Evolutionary conservation across 192 early-diverging fungal genomes (phyloP), one percentile per base, ranked within the genome.

Genomic region (Entophlyctis helioformis): DNA sequence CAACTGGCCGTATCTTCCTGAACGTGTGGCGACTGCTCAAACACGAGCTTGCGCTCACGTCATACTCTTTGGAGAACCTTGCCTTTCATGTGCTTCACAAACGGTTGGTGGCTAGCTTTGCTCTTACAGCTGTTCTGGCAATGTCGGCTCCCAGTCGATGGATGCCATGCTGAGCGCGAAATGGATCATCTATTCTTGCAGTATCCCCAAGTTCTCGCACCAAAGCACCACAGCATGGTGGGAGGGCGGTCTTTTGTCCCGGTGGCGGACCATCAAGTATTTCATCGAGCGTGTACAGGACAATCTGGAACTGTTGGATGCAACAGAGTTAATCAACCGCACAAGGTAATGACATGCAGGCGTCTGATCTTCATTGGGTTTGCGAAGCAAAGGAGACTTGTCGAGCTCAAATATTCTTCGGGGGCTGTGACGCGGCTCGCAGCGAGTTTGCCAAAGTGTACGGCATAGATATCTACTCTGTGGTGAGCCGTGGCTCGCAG

Each of bases 21-120:
- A 94, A 93, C 60, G 63, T 91, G 19, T 96, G 92, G 92, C 56
- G 88, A 26, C 50, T 91, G 26, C 78, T 96, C 68, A 62, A 78
- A n/a, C 50, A 62, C 23, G 86, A 93, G 52, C 51, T 91, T 10
- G 77, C 62, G 15, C 59, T 92, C 21, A 83, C 77, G 7, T 80
- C 71, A 15, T 95, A 93, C 54, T 71, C 83, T 1, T 72, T 88
- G 21, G 84, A 91, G 50, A 89, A 76, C 27, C 56, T 79, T 3
- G 82, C 67, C 0, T 79, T 67, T 47, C 73, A 90, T 36, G 56
- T 88, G 10, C 54, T 94, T 16, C 78, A 83, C 44, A 56, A 66
- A 21, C 60, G 86, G 84, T 87, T 59, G 18, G n/a, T n/a, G n/a
- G n/a, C n/a, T n/a, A n/a, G n/a, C n/a, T n/a, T n/a, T n/a, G n/a